A percentile compares a stretch with the other conserved stretches of the same genome.
Conservation (phyloP, 2,329 filamentous ascomycete species). For the Diaporthe batatas region DNA sequence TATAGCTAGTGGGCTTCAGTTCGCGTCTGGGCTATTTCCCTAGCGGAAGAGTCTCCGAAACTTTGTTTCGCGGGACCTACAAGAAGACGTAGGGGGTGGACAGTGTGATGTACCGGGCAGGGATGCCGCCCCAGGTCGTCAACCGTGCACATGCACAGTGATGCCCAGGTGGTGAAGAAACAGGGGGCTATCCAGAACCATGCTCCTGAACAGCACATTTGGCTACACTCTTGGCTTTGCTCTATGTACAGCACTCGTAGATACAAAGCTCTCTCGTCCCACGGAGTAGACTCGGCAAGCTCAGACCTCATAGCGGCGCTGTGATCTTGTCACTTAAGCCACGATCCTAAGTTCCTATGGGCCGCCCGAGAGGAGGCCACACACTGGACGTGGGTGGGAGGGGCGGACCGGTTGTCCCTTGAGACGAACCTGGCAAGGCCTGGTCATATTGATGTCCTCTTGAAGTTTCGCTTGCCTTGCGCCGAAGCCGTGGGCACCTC, state of each 20-base stretch:
- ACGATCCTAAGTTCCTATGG: conserved; percentile 12
- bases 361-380: background rate
- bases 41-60: conserved; percentile 28
- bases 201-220: background rate
- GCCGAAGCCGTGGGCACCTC: conserved; percentile 1
- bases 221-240: background rate
- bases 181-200: background rate
- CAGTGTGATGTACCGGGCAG: conserved; percentile 10
- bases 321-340: background rate
- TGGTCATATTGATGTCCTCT: background rate
- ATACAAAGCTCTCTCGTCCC: too few species aligned
- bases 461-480: conserved; percentile 14
- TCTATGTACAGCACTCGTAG: background rate
- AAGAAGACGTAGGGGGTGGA: background rate
- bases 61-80: conserved; percentile 32
- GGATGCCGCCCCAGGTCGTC: background rate
- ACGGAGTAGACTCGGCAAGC: too few species aligned
- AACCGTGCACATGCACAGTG: conserved; percentile 22
- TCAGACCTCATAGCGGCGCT: too few species aligned
- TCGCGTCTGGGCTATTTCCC: conserved; percentile 23
- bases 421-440: too few species aligned
- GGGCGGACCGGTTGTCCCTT: too few species aligned
- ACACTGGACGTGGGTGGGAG: background rate
- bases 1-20: conserved; percentile 29
- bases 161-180: background rate